phyloP scores from a whole-genome alignment of 164 flowering plant genomes.

The Paratinospora sagittata region DNA sequence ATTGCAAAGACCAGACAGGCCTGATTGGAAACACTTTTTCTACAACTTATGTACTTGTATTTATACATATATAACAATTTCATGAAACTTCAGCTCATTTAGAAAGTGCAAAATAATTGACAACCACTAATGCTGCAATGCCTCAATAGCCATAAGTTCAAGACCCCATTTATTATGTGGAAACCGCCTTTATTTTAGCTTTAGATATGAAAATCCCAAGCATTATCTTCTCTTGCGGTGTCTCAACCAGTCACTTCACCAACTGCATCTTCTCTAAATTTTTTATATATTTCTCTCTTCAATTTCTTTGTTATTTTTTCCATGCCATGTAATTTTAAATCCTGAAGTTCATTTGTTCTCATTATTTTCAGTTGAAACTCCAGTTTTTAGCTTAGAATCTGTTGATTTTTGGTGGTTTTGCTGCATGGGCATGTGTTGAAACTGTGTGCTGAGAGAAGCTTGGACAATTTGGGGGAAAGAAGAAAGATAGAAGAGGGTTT shows the following conservation, averaged over 20 bases:
- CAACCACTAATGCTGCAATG: not conserved
- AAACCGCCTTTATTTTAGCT: not conserved
- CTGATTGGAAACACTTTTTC: no score
- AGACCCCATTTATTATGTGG: not conserved
- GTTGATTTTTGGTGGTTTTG: not conserved
- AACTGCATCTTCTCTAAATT: not conserved
- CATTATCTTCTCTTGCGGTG: not conserved
- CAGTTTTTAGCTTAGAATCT: no score
- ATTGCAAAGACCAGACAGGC: no score
- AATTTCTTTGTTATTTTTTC: not conserved
- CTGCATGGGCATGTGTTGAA: slow-evolving; percentile 5
- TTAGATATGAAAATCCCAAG: not conserved
- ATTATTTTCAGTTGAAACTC: not conserved
- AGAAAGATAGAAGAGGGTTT: no score
- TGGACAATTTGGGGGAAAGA: no score
- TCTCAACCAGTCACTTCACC: not conserved
- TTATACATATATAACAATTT: no score
- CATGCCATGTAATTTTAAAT: not conserved
- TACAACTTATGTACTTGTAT: no score
- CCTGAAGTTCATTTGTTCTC: not conserved
- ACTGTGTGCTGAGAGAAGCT: no score
- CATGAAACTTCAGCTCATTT: not conserved
- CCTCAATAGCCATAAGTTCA: not conserved
- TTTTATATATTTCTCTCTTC: not conserved
- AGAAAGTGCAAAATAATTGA: no score